A percentile compares a stretch with the other conserved stretches of the same genome.
Conservation (phyloP, 768 basidiomycete species). For the Termitomyces sp. region DNA sequence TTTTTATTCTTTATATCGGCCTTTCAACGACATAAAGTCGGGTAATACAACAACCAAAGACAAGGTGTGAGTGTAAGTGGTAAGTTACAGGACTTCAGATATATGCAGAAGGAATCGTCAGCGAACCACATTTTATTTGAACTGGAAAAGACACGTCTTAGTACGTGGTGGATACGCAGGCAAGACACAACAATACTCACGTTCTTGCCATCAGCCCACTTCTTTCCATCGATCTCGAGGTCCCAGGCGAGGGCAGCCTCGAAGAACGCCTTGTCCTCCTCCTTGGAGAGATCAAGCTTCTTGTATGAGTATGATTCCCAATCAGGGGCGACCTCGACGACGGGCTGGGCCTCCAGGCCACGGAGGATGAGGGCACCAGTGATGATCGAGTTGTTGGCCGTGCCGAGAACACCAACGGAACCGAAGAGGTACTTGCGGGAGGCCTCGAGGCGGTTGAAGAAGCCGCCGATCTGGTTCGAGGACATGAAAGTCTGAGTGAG, state of each 20-base stretch:
- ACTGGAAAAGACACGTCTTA: slow-evolving; percentile 14
- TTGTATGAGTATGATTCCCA: slow-evolving; percentile 85
- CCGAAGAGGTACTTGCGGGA: slow-evolving; percentile 97
- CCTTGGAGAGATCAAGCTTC: slow-evolving; percentile 68
- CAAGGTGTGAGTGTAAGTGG: background rate
- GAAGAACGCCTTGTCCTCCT: slow-evolving; percentile 83
- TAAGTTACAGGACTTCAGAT: slow-evolving; percentile 1
- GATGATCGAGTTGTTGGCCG: slow-evolving; percentile 72
- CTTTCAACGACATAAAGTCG: slow-evolving; percentile 1
- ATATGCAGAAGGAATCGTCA: background rate
- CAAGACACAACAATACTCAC: slow-evolving; percentile 41
- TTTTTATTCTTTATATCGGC: slow-evolving; percentile 3
- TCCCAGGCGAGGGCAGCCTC: slow-evolving; percentile 95
- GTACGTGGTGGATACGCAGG: slow-evolving; percentile 4
- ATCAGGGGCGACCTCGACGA: slow-evolving; percentile 81
- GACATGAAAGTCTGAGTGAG: slow-evolving; percentile 94
- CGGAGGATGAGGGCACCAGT: slow-evolving; percentile 79
- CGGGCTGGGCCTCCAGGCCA: slow-evolving; percentile 66
- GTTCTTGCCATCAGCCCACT: slow-evolving; percentile 88
- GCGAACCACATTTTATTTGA: slow-evolving; percentile 23
- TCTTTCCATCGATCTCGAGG: slow-evolving; percentile 81
- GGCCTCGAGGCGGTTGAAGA: slow-evolving; percentile 97
- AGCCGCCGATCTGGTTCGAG: slow-evolving; percentile 87
- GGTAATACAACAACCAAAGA: slow-evolving; percentile 1
- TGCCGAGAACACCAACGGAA: slow-evolving; percentile 87